These are phyloP conservation scores for Macroventuria anomochaeta DNA, from an alignment of 2,329 filamentous ascomycete genomes.

Conservation along the genomic window DNA sequence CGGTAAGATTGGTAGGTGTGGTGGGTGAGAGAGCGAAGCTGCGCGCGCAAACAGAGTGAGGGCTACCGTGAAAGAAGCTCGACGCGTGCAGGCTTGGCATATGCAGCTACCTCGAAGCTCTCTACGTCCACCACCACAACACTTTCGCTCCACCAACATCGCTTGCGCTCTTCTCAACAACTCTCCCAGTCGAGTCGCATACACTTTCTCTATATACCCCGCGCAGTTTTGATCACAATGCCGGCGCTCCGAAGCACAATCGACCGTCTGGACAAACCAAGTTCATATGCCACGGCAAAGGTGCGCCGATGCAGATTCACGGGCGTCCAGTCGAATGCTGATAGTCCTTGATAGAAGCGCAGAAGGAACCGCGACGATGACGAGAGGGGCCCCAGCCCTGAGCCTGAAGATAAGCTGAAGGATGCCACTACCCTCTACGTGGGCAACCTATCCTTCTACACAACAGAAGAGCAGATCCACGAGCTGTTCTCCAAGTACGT, in stretches of 20 bases:
- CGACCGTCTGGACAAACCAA: slow-evolving; percentile 90
- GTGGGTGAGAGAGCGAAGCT: slow-evolving; percentile 1
- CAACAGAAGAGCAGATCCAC: slow-evolving; percentile 98
- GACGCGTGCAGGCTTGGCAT: slow-evolving; percentile 26
- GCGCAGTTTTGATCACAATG: slow-evolving; percentile 24
- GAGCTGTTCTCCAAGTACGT: slow-evolving; percentile 82
- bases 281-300: slow-evolving; percentile 87
- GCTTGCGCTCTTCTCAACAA: not conserved
- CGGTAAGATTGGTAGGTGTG: slow-evolving; percentile 1
- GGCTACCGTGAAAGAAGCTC: slow-evolving; percentile 15
- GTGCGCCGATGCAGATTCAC: slow-evolving; percentile 54
- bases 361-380: slow-evolving; percentile 68
- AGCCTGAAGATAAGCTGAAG: slow-evolving; percentile 78
- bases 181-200: slow-evolving; percentile 2
- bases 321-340: slow-evolving; percentile 6
- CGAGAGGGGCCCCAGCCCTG: slow-evolving; percentile 60
- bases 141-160: slow-evolving; percentile 1
- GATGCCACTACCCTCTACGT: slow-evolving; percentile 96
- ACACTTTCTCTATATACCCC: not conserved
- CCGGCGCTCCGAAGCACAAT: slow-evolving; percentile 72
- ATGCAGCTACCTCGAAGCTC: slow-evolving; percentile 21
- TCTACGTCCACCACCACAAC: slow-evolving; percentile 5
- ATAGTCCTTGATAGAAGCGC: slow-evolving; percentile 65
- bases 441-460: slow-evolving; percentile 98
- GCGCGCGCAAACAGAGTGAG: slow-evolving; percentile 14